Percentiles rank a stretch among this genome's conserved stretches.
These are phyloP conservation scores for Metarhizium brunneum DNA, from an alignment of 2,329 filamentous ascomycete species.

Conservation along the genomic window DNA sequence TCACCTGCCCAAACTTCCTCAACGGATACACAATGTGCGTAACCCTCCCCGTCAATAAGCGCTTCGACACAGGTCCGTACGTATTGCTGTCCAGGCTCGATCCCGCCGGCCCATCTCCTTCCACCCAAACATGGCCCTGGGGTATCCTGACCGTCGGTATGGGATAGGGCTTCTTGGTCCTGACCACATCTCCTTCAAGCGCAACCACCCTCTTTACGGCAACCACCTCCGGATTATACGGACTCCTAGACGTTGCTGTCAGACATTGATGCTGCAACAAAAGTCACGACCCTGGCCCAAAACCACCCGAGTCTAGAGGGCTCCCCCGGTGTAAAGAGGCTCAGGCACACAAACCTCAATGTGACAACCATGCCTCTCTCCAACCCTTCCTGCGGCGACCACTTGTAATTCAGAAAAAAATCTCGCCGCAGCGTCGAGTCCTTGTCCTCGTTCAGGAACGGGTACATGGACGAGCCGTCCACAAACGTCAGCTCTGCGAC, in stretches of 20 bases:
- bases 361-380: slow-evolving; percentile 67
- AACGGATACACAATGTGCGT: slow-evolving; percentile 64
- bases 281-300: no score
- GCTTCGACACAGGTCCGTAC: slow-evolving; percentile 74
- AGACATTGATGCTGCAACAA: not conserved
- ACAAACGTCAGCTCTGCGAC: slow-evolving; percentile 50
- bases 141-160: slow-evolving; percentile 55
- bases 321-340: not conserved
- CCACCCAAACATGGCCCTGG: slow-evolving; percentile 84
- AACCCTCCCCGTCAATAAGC: slow-evolving; percentile 66
- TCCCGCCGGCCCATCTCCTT: slow-evolving; percentile 71
- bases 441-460: slow-evolving; percentile 61
- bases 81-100: slow-evolving; percentile 77
- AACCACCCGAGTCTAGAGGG: not conserved
- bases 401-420: slow-evolving; percentile 49
- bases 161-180: slow-evolving; percentile 53
- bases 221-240: slow-evolving; percentile 56
- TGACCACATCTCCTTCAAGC: slow-evolving; percentile 68
- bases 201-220: slow-evolving; percentile 79
- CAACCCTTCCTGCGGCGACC: slow-evolving; percentile 47
- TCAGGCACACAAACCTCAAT: slow-evolving; percentile 40
- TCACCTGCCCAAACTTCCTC: slow-evolving; percentile 45
- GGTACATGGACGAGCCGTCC: slow-evolving; percentile 64
- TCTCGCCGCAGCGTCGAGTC: slow-evolving; percentile 46
- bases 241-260: slow-evolving; percentile 44